These are phyloP conservation scores for Xylariaceae sp. DNA, from an alignment of 2,329 filamentous ascomycete species.

Conservation along the genomic window DNA sequence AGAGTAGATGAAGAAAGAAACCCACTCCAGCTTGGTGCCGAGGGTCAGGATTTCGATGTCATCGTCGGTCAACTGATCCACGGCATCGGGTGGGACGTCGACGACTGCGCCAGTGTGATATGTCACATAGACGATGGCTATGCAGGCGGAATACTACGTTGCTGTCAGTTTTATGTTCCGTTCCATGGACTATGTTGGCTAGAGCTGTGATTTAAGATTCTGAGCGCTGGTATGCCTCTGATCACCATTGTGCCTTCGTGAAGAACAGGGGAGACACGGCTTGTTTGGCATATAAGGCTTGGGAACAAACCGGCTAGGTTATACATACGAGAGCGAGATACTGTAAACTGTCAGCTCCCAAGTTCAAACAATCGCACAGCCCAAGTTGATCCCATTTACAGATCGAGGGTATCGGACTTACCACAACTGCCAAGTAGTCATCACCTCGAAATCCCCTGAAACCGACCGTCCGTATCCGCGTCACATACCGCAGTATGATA, in stretches of 20 bases:
- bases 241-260: too few species aligned
- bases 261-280: too few species aligned
- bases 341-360: conserved; percentile 6
- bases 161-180: too few species aligned
- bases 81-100: conserved; percentile 14
- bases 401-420: conserved; percentile 1
- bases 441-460: conserved; percentile 14
- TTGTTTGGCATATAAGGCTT: too few species aligned
- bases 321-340: conserved; percentile 18
- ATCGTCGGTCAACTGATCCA: conserved; percentile 10
- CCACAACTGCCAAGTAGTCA: conserved; percentile 14
- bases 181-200: too few species aligned
- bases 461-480: conserved; percentile 15
- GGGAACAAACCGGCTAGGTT: too few species aligned
- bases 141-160: too few species aligned
- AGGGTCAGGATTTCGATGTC: conserved; percentile 16
- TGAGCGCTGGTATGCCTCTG: conserved; percentile 11
- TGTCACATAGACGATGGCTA: conserved; percentile 18
- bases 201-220: too few species aligned
- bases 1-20: conserved; percentile 22
- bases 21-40: conserved; percentile 21
- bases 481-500: conserved; percentile 12
- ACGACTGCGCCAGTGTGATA: conserved; percentile 21
- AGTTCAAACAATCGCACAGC: neutral
- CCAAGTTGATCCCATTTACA: neutral